These are phyloP conservation scores for Aspergillus fumigatiaffinis DNA, from an alignment of 2,329 filamentous ascomycete genomes.

Conservation along the genomic window DNA sequence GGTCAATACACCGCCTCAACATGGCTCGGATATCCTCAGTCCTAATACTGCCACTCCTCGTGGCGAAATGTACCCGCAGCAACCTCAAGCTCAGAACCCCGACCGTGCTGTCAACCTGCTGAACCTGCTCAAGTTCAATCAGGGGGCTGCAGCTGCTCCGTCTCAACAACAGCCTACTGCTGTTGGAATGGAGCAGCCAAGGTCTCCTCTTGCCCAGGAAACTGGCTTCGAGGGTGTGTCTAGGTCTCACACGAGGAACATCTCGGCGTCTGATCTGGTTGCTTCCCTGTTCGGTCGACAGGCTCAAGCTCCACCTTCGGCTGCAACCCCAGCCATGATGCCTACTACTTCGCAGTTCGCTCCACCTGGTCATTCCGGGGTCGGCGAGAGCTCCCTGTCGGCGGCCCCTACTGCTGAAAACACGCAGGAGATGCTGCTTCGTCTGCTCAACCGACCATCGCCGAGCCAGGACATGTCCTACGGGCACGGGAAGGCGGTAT, in stretches of 20 bases:
- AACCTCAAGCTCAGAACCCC: conserved; percentile 38
- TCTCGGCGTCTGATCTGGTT: conserved; percentile 56
- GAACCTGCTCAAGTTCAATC: conserved; percentile 63
- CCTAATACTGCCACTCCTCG: conserved; percentile 48
- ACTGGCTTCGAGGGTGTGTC: conserved; percentile 16
- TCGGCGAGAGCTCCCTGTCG: conserved; percentile 14
- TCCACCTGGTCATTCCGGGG: conserved; percentile 20
- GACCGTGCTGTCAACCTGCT: conserved; percentile 57
- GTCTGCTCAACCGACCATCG: conserved; percentile 74
- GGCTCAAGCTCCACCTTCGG: conserved; percentile 24
- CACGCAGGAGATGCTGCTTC: conserved; percentile 80
- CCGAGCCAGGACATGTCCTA: conserved; percentile 24
- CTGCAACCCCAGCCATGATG: conserved; percentile 24
- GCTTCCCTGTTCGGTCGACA: conserved; percentile 53
- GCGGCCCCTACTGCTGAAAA: conserved; percentile 52
- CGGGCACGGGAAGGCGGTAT: conserved; percentile 16
- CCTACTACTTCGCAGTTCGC: conserved; percentile 14
- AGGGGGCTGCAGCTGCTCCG: conserved; percentile 33
- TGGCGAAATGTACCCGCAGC: conserved; percentile 39
- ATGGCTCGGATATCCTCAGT: conserved; percentile 57
- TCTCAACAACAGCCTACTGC: conserved; percentile 27
- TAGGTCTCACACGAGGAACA: conserved; percentile 32
- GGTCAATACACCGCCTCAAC: conserved; percentile 52
- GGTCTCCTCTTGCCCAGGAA: conserved; percentile 26
- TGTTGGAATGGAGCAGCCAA: conserved; percentile 22